Percentiles rank a stretch among this genome's conserved stretches.
Conservation (phyloP, 116 monocot species). For the Iris pallida region DNA sequence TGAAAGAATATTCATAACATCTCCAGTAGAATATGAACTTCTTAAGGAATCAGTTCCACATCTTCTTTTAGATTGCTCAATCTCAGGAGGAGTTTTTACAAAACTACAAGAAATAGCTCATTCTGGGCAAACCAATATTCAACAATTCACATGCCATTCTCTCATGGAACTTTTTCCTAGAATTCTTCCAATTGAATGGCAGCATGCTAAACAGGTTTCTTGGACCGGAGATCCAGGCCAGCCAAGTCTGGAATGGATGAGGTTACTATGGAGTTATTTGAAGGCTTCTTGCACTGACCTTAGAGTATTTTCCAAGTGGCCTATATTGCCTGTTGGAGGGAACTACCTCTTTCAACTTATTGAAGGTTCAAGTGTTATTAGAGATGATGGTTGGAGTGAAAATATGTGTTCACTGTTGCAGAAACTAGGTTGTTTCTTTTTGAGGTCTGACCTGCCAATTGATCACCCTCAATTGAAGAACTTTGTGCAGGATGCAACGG, state of each 20-base stretch:
- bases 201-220: constrained; percentile 57
- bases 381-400: constrained; percentile 93
- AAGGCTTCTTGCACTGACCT: constrained; percentile 70
- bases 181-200: constrained; percentile 89
- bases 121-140: constrained; percentile 55
- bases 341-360: constrained; percentile 56
- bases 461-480: constrained; percentile 80
- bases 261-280: constrained; percentile 81
- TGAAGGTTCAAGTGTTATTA: constrained; percentile 73
- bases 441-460: constrained; percentile 59
- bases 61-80: constrained; percentile 56
- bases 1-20: constrained; percentile 70
- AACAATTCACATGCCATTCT: constrained; percentile 58
- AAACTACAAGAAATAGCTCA: constrained; percentile 63
- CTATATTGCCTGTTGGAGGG: constrained; percentile 81
- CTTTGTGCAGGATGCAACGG: constrained; percentile 82
- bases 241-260: constrained; percentile 88
- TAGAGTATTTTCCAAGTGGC: constrained; percentile 75
- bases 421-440: constrained; percentile 74
- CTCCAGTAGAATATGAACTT: constrained; percentile 66
- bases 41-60: constrained; percentile 60
- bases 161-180: constrained; percentile 82
- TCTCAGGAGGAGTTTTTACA: constrained; percentile 53
- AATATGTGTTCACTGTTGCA: constrained; percentile 76
- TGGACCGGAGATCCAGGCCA: constrained; percentile 68